Evolutionary conservation across 345 rosid species (phyloP).

Genomic region (Gossypium longicalyx): DNA sequence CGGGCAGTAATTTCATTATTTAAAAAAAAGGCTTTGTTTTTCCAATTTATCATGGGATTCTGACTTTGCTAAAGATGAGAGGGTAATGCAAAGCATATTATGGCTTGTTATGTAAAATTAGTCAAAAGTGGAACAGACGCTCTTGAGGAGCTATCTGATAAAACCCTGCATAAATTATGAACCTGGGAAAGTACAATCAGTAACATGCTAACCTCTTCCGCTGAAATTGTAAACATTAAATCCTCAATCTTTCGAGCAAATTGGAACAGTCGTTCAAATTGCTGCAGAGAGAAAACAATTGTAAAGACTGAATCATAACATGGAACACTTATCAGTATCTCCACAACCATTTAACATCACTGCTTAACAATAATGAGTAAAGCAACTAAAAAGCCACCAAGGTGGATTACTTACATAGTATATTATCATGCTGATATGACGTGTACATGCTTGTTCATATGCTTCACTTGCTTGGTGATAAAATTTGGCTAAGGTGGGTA

Average conservation of each 20-base stretch:
- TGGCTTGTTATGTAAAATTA: background rate
- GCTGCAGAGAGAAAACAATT: slow-evolving; percentile 45
- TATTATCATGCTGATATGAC: slow-evolving; percentile 92
- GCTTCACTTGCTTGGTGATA: slow-evolving; percentile 99
- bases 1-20: background rate
- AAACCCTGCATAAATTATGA: slow-evolving; percentile 6
- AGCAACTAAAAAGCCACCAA: background rate
- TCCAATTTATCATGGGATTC: slow-evolving; percentile 44
- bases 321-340: background rate
- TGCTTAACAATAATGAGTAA: slow-evolving; percentile 1
- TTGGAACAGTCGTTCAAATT: slow-evolving; percentile 92
- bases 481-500: slow-evolving; percentile 93
- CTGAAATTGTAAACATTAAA: slow-evolving; percentile 85
- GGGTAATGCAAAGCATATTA: background rate
- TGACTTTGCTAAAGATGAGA: background rate
- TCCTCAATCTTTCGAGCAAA: slow-evolving; percentile 89
- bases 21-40: background rate
- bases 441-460: slow-evolving; percentile 96
- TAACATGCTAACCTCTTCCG: slow-evolving; percentile 75
- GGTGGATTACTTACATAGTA: slow-evolving; percentile 61
- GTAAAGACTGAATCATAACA: slow-evolving; percentile 11
- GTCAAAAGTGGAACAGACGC: background rate
- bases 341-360: background rate
- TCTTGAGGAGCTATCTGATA: background rate
- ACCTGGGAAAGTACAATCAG: background rate